Percentiles rank a stretch among this genome's conserved stretches.
Conservation (phyloP, 805 yeast genomes). For the Metschnikowia peoriensis region DNA sequence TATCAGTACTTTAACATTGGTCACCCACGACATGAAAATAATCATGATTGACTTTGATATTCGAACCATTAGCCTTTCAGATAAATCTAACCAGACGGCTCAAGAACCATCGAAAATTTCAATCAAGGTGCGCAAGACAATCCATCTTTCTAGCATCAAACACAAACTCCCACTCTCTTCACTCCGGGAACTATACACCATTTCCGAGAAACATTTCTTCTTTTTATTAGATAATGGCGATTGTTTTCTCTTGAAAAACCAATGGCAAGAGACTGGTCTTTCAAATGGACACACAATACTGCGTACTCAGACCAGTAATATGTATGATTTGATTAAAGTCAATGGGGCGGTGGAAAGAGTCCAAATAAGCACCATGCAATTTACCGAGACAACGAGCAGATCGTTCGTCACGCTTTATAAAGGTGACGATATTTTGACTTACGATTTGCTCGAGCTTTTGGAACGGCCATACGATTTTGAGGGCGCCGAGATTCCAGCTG, state of each 20-base stretch:
- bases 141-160: slow-evolving; percentile 33
- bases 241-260: slow-evolving; percentile 35
- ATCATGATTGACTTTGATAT: slow-evolving; percentile 26
- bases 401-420: slow-evolving; percentile 33
- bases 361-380: slow-evolving; percentile 24
- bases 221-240: slow-evolving; percentile 40
- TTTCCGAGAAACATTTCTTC: slow-evolving; percentile 32
- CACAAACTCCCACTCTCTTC: slow-evolving; percentile 24
- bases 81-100: slow-evolving; percentile 3
- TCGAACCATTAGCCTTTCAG: slow-evolving; percentile 3
- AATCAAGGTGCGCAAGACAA: slow-evolving; percentile 30
- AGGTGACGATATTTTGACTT: slow-evolving; percentile 37
- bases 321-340: slow-evolving; percentile 36
- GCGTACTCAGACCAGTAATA: slow-evolving; percentile 21
- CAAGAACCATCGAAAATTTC: slow-evolving; percentile 23
- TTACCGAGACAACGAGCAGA: slow-evolving; percentile 11
- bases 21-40: slow-evolving; percentile 31
- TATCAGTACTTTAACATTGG: slow-evolving; percentile 20
- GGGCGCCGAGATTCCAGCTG: slow-evolving; percentile 17
- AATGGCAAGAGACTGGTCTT: slow-evolving; percentile 11
- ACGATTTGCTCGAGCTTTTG: slow-evolving; percentile 25
- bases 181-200: slow-evolving; percentile 24
- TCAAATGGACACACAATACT: neutral
- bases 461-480: slow-evolving; percentile 18
- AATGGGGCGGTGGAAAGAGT: slow-evolving; percentile 32